Evolutionary conservation across 139 green algal species (phyloP).

Genomic region (Mychonastes homosphaera): DNA sequence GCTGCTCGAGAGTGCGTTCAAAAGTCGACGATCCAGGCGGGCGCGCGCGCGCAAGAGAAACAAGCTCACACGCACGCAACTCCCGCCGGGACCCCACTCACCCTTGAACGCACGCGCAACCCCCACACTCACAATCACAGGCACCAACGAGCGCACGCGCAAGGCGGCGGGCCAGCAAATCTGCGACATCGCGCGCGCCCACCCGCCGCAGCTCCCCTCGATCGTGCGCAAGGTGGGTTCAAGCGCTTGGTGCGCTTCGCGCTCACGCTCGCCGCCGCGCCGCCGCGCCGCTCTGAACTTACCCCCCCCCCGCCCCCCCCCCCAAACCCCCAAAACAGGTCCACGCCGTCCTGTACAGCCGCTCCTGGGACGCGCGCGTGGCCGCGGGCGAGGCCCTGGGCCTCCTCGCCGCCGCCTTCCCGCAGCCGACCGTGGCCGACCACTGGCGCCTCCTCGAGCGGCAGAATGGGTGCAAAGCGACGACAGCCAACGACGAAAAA

Average conservation of each 20-base stretch:
- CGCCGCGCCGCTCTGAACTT: neutral
- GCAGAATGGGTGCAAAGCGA: neutral
- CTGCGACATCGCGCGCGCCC: conserved; percentile 49
- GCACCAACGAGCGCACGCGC: conserved; percentile 47
- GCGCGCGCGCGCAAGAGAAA: neutral
- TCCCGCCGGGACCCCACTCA: neutral
- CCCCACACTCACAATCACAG: conserved; percentile 29
- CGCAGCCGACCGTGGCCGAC: conserved; percentile 45
- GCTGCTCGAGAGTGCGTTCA: conserved; percentile 53
- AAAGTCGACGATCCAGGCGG: neutral
- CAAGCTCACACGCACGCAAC: neutral
- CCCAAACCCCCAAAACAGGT: conserved; percentile 31
- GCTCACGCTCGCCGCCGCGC: neutral
- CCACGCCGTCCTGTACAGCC: conserved; percentile 43
- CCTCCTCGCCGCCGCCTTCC: conserved; percentile 56
- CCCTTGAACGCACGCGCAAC: neutral
- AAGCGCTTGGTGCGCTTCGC: neutral
- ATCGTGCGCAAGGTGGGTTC: conserved; percentile 53
- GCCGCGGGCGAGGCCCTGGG: conserved; percentile 67
- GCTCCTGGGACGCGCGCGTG: conserved; percentile 69
- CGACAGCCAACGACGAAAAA: no score
- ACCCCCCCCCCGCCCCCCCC: neutral
- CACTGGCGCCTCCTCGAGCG: conserved; percentile 17
- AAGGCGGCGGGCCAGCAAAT: conserved; percentile 71
- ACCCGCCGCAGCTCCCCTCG: conserved; percentile 61